Base-by-base conservation (phyloP, 2,329 filamentous ascomycete genomes). In the Verticillium nonalfalfae region DNA sequence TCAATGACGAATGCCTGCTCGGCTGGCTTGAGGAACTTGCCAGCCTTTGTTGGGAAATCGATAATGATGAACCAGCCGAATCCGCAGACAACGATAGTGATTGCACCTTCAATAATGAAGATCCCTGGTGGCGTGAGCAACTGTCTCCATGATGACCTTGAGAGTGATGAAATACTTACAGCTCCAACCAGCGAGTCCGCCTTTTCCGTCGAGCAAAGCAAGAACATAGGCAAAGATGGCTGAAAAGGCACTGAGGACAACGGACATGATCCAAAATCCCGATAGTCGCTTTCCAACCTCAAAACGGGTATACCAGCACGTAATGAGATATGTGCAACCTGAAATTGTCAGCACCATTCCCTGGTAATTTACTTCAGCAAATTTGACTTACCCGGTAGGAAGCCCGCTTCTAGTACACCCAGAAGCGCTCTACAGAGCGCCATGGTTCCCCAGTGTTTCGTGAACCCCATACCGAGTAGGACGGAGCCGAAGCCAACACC, bases 261-360 rank as follows among this genome's bases (percentile, higher is more conserved):
- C 56, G n/a, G 62, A 62, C 3, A 64, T 26, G 39, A 64, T 62
- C 62, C 62, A 62, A 4, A 64, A 64, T 0, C 52, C 58, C 1
- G 62, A 62, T 2, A 64, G 40, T 39, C 71, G 64, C 45, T 70
- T 71, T 14, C 67, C 71, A 1, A 76, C 69, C 61, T 76, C 73
- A 54, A 71, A 75, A 4, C 74, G 67, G 15, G 66, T 69, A 60
- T 75, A 76, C 72, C 74, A 75, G 45, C 70, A 73, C 7, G 67
- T 68, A 15, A 76, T 69, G 7, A 75, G 63, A 62, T 70, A 75
- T 9, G 72, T 73, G 60, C 73, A 75, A 18, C 70, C 69, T 56
- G 26, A 14, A 13, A 4, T 15, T 7, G 26, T 40, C 7, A 40
- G 34, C 21, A 21, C 5, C 4, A 21, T 6, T 14, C 5, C 10